phyloP scores from a whole-genome alignment of 352 stramenopile species.

The Pythium insidiosum region DNA sequence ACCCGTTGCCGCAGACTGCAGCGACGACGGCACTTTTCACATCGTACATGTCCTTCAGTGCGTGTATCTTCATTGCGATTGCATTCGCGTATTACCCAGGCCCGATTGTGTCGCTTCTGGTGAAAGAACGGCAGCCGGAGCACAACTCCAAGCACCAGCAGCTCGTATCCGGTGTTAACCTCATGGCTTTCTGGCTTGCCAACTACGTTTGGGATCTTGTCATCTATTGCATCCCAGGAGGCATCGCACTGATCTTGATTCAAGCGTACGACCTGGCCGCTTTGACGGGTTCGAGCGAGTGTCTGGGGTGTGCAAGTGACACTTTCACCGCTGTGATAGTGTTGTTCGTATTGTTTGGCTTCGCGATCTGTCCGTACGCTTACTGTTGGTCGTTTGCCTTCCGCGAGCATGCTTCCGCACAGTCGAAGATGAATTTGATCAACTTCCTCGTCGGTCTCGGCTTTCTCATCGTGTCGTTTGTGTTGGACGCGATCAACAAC shows the following conservation, averaged over 20 bases:
- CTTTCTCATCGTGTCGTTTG: slow-evolving; percentile 41
- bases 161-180: slow-evolving; percentile 84
- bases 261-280: slow-evolving; percentile 23
- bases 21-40: slow-evolving; percentile 14
- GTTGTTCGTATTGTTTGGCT: slow-evolving; percentile 38
- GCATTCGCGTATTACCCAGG: slow-evolving; percentile 77
- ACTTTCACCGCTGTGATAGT: slow-evolving; percentile 23
- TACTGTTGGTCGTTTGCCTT: slow-evolving; percentile 34
- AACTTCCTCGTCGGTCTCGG: slow-evolving; percentile 32
- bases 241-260: slow-evolving; percentile 22
- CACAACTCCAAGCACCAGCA: slow-evolving; percentile 93
- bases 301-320: slow-evolving; percentile 12
- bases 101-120: slow-evolving; percentile 86
- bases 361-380: slow-evolving; percentile 28
- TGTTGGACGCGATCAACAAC: slow-evolving; percentile 27
- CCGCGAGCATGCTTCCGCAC: slow-evolving; percentile 23
- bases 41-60: slow-evolving; percentile 26
- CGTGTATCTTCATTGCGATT: slow-evolving; percentile 74
- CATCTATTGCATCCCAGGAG: slow-evolving; percentile 55
- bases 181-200: slow-evolving; percentile 88
- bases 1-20: slow-evolving; percentile 10
- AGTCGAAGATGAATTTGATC: slow-evolving; percentile 37
- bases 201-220: slow-evolving; percentile 87
- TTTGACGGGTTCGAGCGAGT: slow-evolving; percentile 24
- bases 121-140: slow-evolving; percentile 72